Percentiles rank a stretch among this genome's conserved stretches.
Evolutionary conservation across 2,329 filamentous ascomycete species (phyloP).

Genomic region (Bretziella fagacearum): DNA sequence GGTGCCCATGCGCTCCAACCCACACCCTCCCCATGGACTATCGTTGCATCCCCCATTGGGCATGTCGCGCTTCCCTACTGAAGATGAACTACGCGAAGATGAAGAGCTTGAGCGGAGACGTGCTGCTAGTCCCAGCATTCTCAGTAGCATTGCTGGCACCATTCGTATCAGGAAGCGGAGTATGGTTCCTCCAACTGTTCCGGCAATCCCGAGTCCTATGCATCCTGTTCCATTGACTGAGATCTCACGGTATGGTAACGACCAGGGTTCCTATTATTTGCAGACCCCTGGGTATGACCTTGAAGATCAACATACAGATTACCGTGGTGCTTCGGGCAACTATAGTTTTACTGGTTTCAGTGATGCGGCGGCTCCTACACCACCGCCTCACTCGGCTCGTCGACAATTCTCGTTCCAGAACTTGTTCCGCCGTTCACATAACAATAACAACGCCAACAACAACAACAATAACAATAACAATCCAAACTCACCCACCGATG

Average conservation of each 20-base stretch:
- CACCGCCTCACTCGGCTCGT: slow-evolving; percentile 43
- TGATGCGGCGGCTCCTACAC: slow-evolving; percentile 29
- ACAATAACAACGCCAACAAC: not conserved
- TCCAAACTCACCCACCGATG: slow-evolving; percentile 27
- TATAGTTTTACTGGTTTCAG: slow-evolving; percentile 23
- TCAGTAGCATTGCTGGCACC: slow-evolving; percentile 41
- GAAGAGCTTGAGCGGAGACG: slow-evolving; percentile 22
- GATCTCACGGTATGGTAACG: slow-evolving; percentile 33
- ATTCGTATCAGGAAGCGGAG: slow-evolving; percentile 25
- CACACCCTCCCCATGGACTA: slow-evolving; percentile 16
- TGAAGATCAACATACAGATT: slow-evolving; percentile 26
- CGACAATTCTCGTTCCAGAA: slow-evolving; percentile 89
- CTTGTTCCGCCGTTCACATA: slow-evolving; percentile 39
- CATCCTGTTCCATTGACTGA: slow-evolving; percentile 46
- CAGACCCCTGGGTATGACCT: slow-evolving; percentile 30
- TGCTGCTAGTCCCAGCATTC: slow-evolving; percentile 24
- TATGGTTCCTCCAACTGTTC: slow-evolving; percentile 23
- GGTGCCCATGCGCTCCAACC: slow-evolving; percentile 17
- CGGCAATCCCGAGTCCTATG: slow-evolving; percentile 35
- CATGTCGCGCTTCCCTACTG: slow-evolving; percentile 67
- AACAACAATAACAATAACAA: not conserved
- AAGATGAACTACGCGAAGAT: slow-evolving; percentile 41
- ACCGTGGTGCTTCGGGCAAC: slow-evolving; percentile 30
- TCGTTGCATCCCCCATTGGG: slow-evolving; percentile 58
- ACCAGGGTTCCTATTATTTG: slow-evolving; percentile 24